Conservation (phyloP, 2,329 filamentous ascomycete genomes). For the Penicillium sp. region DNA sequence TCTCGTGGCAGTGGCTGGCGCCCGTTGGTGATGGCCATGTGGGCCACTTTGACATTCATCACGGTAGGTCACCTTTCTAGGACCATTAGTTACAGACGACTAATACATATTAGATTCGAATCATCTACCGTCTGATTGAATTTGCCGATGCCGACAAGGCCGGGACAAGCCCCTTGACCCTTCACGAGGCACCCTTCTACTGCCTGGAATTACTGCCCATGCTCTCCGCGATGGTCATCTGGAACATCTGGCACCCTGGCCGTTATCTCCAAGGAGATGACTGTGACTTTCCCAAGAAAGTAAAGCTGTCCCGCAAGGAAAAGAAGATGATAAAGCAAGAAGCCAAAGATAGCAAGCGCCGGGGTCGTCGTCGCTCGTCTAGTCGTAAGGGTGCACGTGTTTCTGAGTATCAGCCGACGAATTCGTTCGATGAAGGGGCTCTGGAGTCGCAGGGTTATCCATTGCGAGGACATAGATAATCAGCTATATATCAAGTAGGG, state of each 20-base stretch:
- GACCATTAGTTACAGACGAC: background rate
- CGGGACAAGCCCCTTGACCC: slow-evolving; percentile 1
- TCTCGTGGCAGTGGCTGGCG: slow-evolving; percentile 2
- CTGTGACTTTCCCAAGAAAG: slow-evolving; percentile 5
- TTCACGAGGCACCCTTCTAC: slow-evolving; percentile 5
- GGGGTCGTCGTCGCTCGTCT: background rate
- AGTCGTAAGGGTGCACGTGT: background rate
- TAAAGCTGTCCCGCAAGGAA: slow-evolving; percentile 10
- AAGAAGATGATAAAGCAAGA: slow-evolving; percentile 4
- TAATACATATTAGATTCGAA: slow-evolving; percentile 3
- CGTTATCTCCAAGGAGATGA: slow-evolving; percentile 7
- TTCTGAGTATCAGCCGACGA: background rate
- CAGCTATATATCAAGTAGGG: background rate
- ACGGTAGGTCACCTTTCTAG: background rate
- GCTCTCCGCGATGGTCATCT: slow-evolving; percentile 1
- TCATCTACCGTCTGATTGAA: slow-evolving; percentile 5
- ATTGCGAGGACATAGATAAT: background rate
- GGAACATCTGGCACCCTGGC: slow-evolving; percentile 6
- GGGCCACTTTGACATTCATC: slow-evolving; percentile 1
- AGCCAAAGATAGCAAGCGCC: background rate
- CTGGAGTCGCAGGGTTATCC: background rate
- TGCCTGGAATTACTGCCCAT: slow-evolving; percentile 5
- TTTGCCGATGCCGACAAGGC: slow-evolving; percentile 3
- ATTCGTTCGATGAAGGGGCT: background rate
- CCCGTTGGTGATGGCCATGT: slow-evolving; percentile 4